Conservation (phyloP, 495 filamentous ascomycete species). For the Daldinia grandis region DNA sequence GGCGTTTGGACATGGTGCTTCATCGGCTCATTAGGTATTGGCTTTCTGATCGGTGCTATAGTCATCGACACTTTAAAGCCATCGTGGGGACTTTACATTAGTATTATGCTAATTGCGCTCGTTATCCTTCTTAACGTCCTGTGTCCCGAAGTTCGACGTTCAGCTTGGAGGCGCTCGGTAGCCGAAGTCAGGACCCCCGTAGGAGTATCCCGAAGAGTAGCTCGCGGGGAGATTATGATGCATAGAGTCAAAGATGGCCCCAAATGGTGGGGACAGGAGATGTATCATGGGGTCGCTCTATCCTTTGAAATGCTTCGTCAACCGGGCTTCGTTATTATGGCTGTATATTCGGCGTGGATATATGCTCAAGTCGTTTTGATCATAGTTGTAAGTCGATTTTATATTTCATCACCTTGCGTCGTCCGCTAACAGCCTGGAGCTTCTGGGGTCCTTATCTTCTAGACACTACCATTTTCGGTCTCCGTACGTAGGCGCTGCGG, state of each 20-base stretch:
- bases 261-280: slow-evolving; percentile 77
- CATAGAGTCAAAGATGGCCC: slow-evolving; percentile 73
- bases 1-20: slow-evolving; percentile 80
- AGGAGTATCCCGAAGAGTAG: slow-evolving; percentile 64
- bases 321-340: slow-evolving; percentile 74
- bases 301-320: slow-evolving; percentile 73
- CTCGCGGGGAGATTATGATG: slow-evolving; percentile 77
- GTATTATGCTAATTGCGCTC: slow-evolving; percentile 66
- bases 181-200: slow-evolving; percentile 66
- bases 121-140: slow-evolving; percentile 72
- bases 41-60: slow-evolving; percentile 71
- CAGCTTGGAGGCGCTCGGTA: slow-evolving; percentile 69
- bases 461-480: slow-evolving; percentile 68
- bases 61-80: slow-evolving; percentile 68
- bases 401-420: slow-evolving; percentile 16
- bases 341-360: slow-evolving; percentile 77
- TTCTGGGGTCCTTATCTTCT: slow-evolving; percentile 72
- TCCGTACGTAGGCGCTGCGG: slow-evolving; percentile 68
- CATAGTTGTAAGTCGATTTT: slow-evolving; percentile 60
- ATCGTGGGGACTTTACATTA: slow-evolving; percentile 78
- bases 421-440: slow-evolving; percentile 48
- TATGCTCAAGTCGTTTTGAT: slow-evolving; percentile 75
- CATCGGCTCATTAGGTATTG: slow-evolving; percentile 71
- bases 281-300: slow-evolving; percentile 73
- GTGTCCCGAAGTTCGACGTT: slow-evolving; percentile 70